phyloP scores from a whole-genome alignment of 768 basidiomycete genomes.

The Harrya chromipes region DNA sequence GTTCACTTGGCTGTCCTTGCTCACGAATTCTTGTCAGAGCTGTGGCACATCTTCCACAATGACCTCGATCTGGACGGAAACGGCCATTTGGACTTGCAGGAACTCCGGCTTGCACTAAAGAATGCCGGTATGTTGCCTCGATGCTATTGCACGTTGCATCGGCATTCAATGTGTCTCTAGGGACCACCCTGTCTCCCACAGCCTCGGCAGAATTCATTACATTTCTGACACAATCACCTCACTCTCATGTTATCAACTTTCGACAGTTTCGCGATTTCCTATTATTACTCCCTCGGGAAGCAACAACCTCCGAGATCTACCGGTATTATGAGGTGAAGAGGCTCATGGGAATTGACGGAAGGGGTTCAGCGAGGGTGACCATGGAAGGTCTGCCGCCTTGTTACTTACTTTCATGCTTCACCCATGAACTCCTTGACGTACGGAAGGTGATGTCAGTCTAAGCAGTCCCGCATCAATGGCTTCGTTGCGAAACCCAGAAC shows the following conservation, averaged over 20 bases:
- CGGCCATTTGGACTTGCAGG: conserved; percentile 69
- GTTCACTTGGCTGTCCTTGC: conserved; percentile 10
- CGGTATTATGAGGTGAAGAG: conserved; percentile 71
- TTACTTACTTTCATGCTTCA: conserved; percentile 15
- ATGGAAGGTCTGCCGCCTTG: conserved; percentile 70
- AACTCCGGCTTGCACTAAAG: conserved; percentile 57
- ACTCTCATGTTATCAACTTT: conserved; percentile 72
- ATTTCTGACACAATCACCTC: conserved; percentile 67
- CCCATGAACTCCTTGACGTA: conserved; percentile 22
- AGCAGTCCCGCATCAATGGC: conserved; percentile 50
- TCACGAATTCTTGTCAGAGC: conserved; percentile 46
- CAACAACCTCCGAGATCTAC: conserved; percentile 83
- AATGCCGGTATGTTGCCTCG: conserved; percentile 57
- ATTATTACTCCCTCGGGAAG: conserved; percentile 77
- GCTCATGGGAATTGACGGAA: conserved; percentile 69
- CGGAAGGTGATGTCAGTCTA: conserved; percentile 70
- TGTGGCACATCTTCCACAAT: conserved; percentile 90
- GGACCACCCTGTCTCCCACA: conserved; percentile 63
- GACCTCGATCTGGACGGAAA: conserved; percentile 90
- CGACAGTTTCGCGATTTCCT: conserved; percentile 88
- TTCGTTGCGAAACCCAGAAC: conserved; percentile 13
- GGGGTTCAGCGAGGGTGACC: conserved; percentile 75
- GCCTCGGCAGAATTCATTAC: conserved; percentile 82
- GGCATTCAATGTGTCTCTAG: conserved; percentile 38
- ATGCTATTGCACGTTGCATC: conserved; percentile 19